Percentiles rank a stretch among this genome's conserved stretches.
Conservation (phyloP, 371 early-diverging fungal genomes). For the Rhizopus delemar region DNA sequence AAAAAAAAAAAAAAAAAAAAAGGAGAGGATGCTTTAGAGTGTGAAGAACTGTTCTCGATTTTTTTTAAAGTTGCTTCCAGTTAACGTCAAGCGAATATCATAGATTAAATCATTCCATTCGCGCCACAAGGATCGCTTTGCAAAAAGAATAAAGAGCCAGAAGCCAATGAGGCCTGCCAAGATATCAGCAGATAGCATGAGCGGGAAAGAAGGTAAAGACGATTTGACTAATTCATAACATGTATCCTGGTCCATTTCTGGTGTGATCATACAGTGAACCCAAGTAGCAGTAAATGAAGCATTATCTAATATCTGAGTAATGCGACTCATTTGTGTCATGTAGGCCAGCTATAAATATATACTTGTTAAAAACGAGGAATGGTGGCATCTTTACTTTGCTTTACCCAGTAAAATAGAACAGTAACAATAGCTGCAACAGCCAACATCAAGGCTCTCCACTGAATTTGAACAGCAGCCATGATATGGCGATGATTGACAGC, state of each 20-base stretch:
- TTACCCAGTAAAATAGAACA: conserved; percentile 59
- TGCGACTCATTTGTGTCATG: conserved; percentile 54
- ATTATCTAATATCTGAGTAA: conserved; percentile 26
- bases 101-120: conserved; percentile 61
- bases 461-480: conserved; percentile 63
- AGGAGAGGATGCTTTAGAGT: conserved; percentile 26
- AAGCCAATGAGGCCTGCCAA: conserved; percentile 59
- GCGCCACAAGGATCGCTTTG: conserved; percentile 52
- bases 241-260: conserved; percentile 40
- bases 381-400: neutral
- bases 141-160: conserved; percentile 62
- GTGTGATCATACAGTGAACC: conserved; percentile 55
- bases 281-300: conserved; percentile 39
- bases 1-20: no score
- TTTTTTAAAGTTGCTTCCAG: conserved; percentile 41
- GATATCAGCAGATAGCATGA: conserved; percentile 62
- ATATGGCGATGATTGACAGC: conserved; percentile 55
- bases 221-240: conserved; percentile 33
- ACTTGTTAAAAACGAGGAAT: neutral
- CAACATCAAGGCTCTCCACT: conserved; percentile 71
- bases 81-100: conserved; percentile 41
- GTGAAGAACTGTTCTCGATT: conserved; percentile 61
- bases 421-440: conserved; percentile 54
- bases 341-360: conserved; percentile 39
- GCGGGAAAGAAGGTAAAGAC: conserved; percentile 56